A percentile compares a stretch with the other conserved stretches of the same genome.
Evolutionary conservation across 768 basidiomycete genomes (phyloP).

Genomic region (Kwoniella shandongensis): DNA sequence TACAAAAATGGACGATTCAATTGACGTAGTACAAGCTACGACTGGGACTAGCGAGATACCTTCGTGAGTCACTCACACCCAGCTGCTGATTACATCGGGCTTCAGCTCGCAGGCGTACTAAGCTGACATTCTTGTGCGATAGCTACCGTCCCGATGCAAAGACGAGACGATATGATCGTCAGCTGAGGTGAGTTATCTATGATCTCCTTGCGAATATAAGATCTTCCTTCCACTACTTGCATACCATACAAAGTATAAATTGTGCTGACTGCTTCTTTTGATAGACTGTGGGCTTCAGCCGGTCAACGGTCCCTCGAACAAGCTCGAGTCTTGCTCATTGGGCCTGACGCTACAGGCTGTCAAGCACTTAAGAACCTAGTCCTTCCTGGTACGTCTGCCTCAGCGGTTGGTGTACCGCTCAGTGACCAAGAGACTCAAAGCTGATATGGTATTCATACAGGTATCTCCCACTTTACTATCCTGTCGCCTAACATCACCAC

Average conservation of each 20-base stretch:
- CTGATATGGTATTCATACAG: constrained; percentile 26
- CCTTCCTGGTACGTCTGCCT: constrained; percentile 63
- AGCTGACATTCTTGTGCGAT: constrained; percentile 6
- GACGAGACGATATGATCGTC: constrained; percentile 89
- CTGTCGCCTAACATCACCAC: constrained; percentile 67
- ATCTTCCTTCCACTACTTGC: not conserved
- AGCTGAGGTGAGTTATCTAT: constrained; percentile 67
- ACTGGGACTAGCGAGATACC: constrained; percentile 39
- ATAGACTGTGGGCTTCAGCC: constrained; percentile 88
- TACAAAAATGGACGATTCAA: constrained; percentile 47
- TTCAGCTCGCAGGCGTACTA: not conserved
- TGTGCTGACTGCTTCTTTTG: too few species aligned
- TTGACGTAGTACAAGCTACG: constrained; percentile 41
- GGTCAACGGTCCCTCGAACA: constrained; percentile 88
- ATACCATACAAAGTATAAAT: too few species aligned
- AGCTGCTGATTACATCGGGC: too few species aligned
- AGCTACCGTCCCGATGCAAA: constrained; percentile 77
- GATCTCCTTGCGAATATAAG: not conserved
- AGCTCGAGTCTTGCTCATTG: constrained; percentile 76
- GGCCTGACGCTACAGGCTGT: constrained; percentile 77
- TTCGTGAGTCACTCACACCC: constrained; percentile 35
- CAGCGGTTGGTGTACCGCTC: too few species aligned
- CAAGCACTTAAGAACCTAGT: constrained; percentile 94
- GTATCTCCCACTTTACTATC: constrained; percentile 92
- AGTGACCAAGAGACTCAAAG: not conserved